Conservation (phyloP, 2,329 filamentous ascomycete genomes). For the Trichoderma gracile region DNA sequence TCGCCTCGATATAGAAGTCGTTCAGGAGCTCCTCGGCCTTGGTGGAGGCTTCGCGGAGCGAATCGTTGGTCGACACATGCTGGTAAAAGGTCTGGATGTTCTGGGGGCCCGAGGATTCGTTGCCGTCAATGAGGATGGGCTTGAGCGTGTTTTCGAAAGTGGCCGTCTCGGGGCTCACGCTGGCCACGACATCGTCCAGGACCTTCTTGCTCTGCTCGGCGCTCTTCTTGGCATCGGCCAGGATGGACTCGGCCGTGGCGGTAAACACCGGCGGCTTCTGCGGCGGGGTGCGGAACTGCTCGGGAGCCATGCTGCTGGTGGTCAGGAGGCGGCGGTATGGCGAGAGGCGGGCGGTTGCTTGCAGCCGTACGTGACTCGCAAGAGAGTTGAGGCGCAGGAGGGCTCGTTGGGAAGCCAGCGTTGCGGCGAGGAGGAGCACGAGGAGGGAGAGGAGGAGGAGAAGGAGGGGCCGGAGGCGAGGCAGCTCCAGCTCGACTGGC, state of each 20-base stretch:
- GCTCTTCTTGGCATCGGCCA: constrained; percentile 65
- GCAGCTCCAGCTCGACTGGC: constrained; percentile 34
- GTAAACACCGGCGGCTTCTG: constrained; percentile 78
- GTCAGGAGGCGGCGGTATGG: constrained; percentile 40
- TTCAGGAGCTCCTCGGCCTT: constrained; percentile 75
- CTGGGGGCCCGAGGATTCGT: constrained; percentile 58
- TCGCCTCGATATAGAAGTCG: constrained; percentile 74
- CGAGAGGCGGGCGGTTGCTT: constrained; percentile 36
- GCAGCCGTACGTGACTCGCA: constrained; percentile 55
- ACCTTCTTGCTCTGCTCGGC: constrained; percentile 63
- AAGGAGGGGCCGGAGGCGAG: constrained; percentile 34
- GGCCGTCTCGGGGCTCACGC: constrained; percentile 55
- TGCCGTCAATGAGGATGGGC: constrained; percentile 74
- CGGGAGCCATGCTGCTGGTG: constrained; percentile 63
- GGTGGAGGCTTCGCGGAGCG: constrained; percentile 71
- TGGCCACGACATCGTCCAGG: constrained; percentile 66
- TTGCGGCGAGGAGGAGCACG: constrained; percentile 61
- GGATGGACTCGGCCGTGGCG: constrained; percentile 68
- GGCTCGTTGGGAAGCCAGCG: constrained; percentile 66
- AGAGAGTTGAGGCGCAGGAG: constrained; percentile 59
- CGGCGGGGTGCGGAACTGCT: constrained; percentile 70
- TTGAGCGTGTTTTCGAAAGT: constrained; percentile 57
- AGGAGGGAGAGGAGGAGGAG: constrained; percentile 52
- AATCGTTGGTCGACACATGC: constrained; percentile 68
- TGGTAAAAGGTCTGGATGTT: constrained; percentile 79